Percentiles rank a stretch among this genome's conserved stretches.
These are phyloP conservation scores for Lepidium africanum DNA, from an alignment of 345 rosid species.

Conservation along the genomic window DNA sequence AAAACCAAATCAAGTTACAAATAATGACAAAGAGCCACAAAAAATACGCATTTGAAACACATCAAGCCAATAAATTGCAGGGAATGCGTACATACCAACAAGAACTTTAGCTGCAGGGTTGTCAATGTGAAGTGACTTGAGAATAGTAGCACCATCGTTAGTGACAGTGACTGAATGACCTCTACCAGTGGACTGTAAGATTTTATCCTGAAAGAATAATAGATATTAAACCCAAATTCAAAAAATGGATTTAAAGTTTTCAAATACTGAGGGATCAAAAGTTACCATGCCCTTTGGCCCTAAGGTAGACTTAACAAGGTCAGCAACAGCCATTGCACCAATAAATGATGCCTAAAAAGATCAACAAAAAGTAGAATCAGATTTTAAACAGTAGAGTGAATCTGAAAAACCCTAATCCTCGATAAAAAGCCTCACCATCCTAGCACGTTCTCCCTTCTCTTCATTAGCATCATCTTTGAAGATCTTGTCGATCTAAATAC, in stretches of 20 bases:
- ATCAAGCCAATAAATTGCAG: not conserved
- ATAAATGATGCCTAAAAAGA: conserved; percentile 68
- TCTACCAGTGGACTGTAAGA: conserved; percentile 92
- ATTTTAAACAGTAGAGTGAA: not conserved
- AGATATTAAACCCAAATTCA: conserved; percentile 8
- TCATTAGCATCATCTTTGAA: conserved; percentile 89
- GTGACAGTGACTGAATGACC: conserved; percentile 79
- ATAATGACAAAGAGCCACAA: not conserved
- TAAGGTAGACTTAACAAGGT: conserved; percentile 85
- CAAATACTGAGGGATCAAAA: not conserved
- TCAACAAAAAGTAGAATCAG: not conserved
- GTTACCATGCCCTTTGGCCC: conserved; percentile 98
- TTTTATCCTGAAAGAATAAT: conserved; percentile 57
- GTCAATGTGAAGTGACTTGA: conserved; percentile 90
- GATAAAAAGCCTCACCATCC: conserved; percentile 56
- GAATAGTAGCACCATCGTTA: conserved; percentile 95
- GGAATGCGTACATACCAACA: conserved; percentile 54
- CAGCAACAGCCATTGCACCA: conserved; percentile 93
- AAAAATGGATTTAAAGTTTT: not conserved
- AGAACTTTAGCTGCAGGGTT: conserved; percentile 97
- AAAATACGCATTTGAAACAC: not conserved
- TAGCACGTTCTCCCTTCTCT: conserved; percentile 95
- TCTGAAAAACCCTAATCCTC: conserved; percentile 19
- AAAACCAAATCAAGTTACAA: not conserved
- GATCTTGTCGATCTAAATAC: conserved; percentile 52